Percentiles rank a stretch among this genome's conserved stretches.
These are phyloP conservation scores for Beauveria bassiana DNA, from an alignment of 2,329 filamentous ascomycete species.

Conservation along the genomic window DNA sequence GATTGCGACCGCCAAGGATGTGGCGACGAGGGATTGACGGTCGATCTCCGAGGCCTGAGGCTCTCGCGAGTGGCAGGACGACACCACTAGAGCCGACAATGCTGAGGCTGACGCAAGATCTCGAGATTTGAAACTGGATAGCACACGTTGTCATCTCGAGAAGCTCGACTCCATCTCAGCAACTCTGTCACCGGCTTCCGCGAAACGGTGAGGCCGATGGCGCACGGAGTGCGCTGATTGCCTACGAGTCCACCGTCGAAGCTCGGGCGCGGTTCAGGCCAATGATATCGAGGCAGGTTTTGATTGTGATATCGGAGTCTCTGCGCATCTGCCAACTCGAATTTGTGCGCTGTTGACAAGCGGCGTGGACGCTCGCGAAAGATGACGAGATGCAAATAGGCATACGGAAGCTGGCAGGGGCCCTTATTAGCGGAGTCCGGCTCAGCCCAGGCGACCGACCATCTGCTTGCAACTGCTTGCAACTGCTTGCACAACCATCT, in stretches of 20 bases:
- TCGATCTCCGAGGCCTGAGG: background rate
- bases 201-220: background rate
- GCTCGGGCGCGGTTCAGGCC: background rate
- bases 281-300: background rate
- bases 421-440: constrained; percentile 5
- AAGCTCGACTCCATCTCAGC: constrained; percentile 8
- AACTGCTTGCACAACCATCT: background rate
- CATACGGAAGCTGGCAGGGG: background rate
- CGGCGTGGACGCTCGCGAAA: background rate
- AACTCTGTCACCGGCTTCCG: background rate
- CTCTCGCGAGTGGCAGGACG: background rate
- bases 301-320: background rate
- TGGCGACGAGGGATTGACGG: background rate
- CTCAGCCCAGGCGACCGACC: background rate
- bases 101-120: background rate
- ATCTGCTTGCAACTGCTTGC: background rate
- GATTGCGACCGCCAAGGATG: background rate
- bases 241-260: background rate
- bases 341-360: background rate
- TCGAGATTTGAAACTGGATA: background rate
- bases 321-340: background rate
- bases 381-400: background rate
- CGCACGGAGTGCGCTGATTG: background rate
- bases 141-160: background rate
- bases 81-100: background rate